Percentiles rank a stretch among this genome's conserved stretches.
Conservation (phyloP, 2,329 filamentous ascomycete genomes). For the Trichophyton equinum region DNA sequence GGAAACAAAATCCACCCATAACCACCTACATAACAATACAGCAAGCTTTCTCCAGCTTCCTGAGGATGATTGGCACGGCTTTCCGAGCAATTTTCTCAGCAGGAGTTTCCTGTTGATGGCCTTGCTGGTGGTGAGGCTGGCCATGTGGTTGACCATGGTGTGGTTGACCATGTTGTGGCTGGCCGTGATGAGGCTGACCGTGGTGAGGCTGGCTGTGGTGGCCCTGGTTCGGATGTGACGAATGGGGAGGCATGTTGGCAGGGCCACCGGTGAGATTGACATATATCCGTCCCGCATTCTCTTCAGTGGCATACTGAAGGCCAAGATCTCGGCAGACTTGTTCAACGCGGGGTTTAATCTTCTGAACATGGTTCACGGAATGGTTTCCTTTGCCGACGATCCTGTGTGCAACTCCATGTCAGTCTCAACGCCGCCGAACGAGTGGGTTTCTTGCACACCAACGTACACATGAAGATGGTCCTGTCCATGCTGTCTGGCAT, state of each 20-base stretch:
- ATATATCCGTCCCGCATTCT: conserved; percentile 80
- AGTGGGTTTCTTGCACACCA: background rate
- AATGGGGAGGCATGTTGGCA: conserved; percentile 37
- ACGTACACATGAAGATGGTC: conserved; percentile 68
- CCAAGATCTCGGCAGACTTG: conserved; percentile 72
- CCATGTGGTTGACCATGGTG: conserved; percentile 16
- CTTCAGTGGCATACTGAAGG: conserved; percentile 71
- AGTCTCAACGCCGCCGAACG: background rate
- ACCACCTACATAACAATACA: conserved; percentile 58
- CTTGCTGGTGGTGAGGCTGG: conserved; percentile 18
- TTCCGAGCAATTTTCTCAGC: conserved; percentile 32
- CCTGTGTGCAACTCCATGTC: conserved; percentile 22
- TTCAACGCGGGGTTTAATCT: conserved; percentile 91
- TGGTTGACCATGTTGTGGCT: conserved; percentile 18
- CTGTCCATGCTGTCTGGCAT: conserved; percentile 61
- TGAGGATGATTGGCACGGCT: conserved; percentile 47
- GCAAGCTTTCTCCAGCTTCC: conserved; percentile 55
- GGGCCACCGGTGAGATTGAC: conserved; percentile 69
- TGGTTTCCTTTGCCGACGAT: conserved; percentile 96
- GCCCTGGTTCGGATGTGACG: conserved; percentile 19
- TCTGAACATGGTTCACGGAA: conserved; percentile 67
- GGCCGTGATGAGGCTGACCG: conserved; percentile 19
- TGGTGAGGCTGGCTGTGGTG: conserved; percentile 21
- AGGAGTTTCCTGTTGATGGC: background rate
- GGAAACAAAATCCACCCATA: background rate